Conservation (phyloP, 129 eudicot genomes). For the Tagetes erecta region DNA sequence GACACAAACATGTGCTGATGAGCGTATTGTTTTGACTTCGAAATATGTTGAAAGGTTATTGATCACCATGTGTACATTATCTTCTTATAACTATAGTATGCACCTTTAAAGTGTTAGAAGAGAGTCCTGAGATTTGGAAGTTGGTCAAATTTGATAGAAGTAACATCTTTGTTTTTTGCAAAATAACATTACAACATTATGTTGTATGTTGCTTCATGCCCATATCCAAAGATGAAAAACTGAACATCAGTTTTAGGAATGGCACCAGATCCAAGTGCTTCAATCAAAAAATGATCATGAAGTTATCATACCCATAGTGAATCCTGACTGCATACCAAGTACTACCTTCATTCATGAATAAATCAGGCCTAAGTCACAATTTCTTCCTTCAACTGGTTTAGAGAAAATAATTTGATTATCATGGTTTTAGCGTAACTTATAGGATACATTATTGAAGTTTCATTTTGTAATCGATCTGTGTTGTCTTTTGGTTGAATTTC, state of each 20-base stretch:
- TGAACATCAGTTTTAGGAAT: neutral
- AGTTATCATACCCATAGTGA: neutral
- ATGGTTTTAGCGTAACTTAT: too few relatives aligned
- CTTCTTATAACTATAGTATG: neutral
- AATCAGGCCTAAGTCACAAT: neutral
- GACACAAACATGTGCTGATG: neutral
- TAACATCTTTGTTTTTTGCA: neutral
- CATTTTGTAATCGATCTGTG: too few relatives aligned
- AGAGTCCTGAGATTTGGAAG: neutral
- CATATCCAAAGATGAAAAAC: conserved; percentile 4
- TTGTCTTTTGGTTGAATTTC: too few relatives aligned
- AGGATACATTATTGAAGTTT: too few relatives aligned
- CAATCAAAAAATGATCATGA: neutral
- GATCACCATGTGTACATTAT: neutral
- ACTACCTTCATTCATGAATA: neutral
- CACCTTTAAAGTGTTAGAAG: neutral
- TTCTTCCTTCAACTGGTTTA: neutral
- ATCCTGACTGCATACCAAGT: neutral
- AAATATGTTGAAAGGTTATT: neutral
- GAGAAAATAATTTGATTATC: too few relatives aligned
- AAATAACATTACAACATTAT: neutral
- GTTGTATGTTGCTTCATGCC: neutral
- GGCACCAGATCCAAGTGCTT: neutral
- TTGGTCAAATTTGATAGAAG: neutral
- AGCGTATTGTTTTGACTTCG: neutral